These are phyloP conservation scores for Candida vaughaniae DNA, from an alignment of 805 yeast genomes.

Conservation along the genomic window DNA sequence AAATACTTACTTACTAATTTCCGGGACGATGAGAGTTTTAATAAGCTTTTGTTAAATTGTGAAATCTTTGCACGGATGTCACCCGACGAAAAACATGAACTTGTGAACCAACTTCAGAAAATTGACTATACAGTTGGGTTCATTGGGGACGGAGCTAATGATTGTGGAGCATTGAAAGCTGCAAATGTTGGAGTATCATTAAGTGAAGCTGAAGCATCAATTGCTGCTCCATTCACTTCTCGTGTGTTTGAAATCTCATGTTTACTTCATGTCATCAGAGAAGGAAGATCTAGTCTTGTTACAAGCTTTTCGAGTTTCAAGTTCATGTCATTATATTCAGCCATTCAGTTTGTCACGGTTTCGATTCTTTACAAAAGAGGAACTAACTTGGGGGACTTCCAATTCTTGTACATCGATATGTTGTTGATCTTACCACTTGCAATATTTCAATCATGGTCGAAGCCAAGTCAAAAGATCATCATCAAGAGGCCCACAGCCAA, in stretches of 20 bases:
- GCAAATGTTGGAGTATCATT: slow-evolving; percentile 96
- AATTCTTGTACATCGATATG: slow-evolving; percentile 90
- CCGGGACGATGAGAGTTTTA: slow-evolving; percentile 38
- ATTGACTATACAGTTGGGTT: slow-evolving; percentile 93
- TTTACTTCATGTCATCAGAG: slow-evolving; percentile 85
- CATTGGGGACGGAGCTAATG: slow-evolving; percentile 99
- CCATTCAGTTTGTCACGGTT: slow-evolving; percentile 90
- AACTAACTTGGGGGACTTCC: slow-evolving; percentile 93
- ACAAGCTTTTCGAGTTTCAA: slow-evolving; percentile 97
- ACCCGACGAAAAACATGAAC: slow-evolving; percentile 97
- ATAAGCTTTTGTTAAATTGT: slow-evolving; percentile 65
- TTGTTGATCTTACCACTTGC: slow-evolving; percentile 92
- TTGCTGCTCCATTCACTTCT: slow-evolving; percentile 98
- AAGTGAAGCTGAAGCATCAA: slow-evolving; percentile 97
- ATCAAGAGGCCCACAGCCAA: slow-evolving; percentile 90
- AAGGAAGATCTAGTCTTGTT: slow-evolving; percentile 92
- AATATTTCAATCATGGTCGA: slow-evolving; percentile 96
- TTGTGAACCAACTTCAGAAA: slow-evolving; percentile 80
- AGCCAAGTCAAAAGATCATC: slow-evolving; percentile 61
- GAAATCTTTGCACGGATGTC: slow-evolving; percentile 95
- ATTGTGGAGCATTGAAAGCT: slow-evolving; percentile 96
- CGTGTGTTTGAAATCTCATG: slow-evolving; percentile 88
- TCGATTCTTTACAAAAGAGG: slow-evolving; percentile 84
- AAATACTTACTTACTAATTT: slow-evolving; percentile 65
- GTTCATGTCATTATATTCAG: slow-evolving; percentile 95